These are phyloP conservation scores for Hypoxylon sp. DNA, from an alignment of 2,329 filamentous ascomycete genomes.

Conservation along the genomic window DNA sequence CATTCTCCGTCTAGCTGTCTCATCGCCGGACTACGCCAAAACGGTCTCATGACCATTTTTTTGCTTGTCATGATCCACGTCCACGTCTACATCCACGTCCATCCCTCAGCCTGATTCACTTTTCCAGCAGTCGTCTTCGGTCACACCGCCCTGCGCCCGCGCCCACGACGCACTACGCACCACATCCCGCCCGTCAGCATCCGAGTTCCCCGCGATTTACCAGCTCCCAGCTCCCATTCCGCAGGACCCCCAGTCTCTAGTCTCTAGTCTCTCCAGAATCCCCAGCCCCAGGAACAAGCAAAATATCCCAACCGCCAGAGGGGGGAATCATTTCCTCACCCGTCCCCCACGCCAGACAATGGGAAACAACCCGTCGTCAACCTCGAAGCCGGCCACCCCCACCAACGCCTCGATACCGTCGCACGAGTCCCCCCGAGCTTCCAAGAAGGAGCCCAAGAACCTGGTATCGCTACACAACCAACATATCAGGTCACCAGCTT, in stretches of 20 bases:
- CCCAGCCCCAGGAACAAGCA: constrained; percentile 19
- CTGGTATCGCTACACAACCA: constrained; percentile 68
- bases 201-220: constrained; percentile 42
- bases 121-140: constrained; percentile 25
- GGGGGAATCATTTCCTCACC: constrained; percentile 33
- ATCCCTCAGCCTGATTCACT: constrained; percentile 36
- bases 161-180: constrained; percentile 34
- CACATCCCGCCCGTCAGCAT: constrained; percentile 43
- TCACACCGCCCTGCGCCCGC: constrained; percentile 37
- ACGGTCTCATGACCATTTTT: constrained; percentile 48
- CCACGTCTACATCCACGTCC: constrained; percentile 10
- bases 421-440: constrained; percentile 51
- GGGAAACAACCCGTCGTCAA: constrained; percentile 61
- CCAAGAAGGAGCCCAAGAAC: constrained; percentile 61
- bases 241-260: constrained; percentile 27
- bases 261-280: too few relatives aligned
- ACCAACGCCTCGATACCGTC: constrained; percentile 40
- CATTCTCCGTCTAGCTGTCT: constrained; percentile 36
- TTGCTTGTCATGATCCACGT: constrained; percentile 47
- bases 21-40: constrained; percentile 41
- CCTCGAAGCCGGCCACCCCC: constrained; percentile 54
- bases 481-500: constrained; percentile 63
- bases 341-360: constrained; percentile 49
- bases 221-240: constrained; percentile 22
- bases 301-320: constrained; percentile 20